These are phyloP conservation scores for Pseudogymnoascus sp. DNA, from an alignment of 2,329 filamentous ascomycete genomes.

Conservation along the genomic window DNA sequence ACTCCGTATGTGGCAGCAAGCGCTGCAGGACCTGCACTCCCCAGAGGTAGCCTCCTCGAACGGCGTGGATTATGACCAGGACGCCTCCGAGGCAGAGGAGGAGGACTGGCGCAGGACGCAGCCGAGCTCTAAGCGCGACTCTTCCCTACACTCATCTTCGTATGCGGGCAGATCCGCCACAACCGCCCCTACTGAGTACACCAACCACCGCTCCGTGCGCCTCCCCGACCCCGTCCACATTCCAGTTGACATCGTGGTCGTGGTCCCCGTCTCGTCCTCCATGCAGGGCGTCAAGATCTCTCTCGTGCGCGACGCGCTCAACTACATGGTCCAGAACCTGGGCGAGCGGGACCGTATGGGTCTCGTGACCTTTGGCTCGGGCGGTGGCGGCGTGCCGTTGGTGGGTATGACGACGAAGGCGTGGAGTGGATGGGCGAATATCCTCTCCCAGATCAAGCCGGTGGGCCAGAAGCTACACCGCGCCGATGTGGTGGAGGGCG, in stretches of 20 bases:
- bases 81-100: slow-evolving; percentile 75
- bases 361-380: slow-evolving; percentile 91
- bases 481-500: slow-evolving; percentile 93
- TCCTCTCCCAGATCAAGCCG: slow-evolving; percentile 80
- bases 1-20: slow-evolving; percentile 83
- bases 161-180: slow-evolving; percentile 76
- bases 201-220: slow-evolving; percentile 45
- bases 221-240: slow-evolving; percentile 58
- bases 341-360: slow-evolving; percentile 96
- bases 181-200: slow-evolving; percentile 89
- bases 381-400: slow-evolving; percentile 82
- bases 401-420: slow-evolving; percentile 97
- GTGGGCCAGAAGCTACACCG: slow-evolving; percentile 95
- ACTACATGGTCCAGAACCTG: slow-evolving; percentile 82
- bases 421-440: slow-evolving; percentile 85
- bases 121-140: slow-evolving; percentile 55
- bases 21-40: slow-evolving; percentile 62
- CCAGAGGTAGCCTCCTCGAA: slow-evolving; percentile 35
- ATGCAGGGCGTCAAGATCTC: slow-evolving; percentile 99
- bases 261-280: slow-evolving; percentile 93
- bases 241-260: slow-evolving; percentile 89
- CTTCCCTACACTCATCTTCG: slow-evolving; percentile 71
- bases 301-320: slow-evolving; percentile 80
- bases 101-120: slow-evolving; percentile 69
- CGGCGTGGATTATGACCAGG: slow-evolving; percentile 66